Base-by-base conservation (phyloP, 305 asterid species). In the Fraxinus xanthoxyloides region DNA sequence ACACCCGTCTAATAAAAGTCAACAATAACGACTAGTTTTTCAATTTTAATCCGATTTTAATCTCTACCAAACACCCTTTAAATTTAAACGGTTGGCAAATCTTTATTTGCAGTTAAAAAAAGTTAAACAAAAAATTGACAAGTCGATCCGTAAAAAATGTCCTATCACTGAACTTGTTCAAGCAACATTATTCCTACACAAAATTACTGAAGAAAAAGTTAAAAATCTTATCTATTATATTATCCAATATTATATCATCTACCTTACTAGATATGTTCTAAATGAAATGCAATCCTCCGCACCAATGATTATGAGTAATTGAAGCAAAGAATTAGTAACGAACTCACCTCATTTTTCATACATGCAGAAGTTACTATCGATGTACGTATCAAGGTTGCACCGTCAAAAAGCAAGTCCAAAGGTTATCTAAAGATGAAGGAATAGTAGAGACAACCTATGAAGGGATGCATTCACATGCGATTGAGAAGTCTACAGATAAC, bases 361-460 rank as follows among this genome's bases (percentile, higher is more conserved):
- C n/a, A 7, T 84, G 86, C 90, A 94, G 98, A 86, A 94, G 98
- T 84, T 94, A 94, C 74, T 94, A 94, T 63, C 81, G 92, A 59
- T 94, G 98, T 85, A 94, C 98, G 4, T 87, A 90, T 24, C 92
- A 89, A 85, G 94, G 94, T 0, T 94, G 98, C 87, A 90, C 87
- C 77, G 98, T 94, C 23, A 94, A 94, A 81, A 94, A 94, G 79
- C 98, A 92, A 88, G 94, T 94, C 24, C 97, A 94, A 28, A 83
- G 98, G 84, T 85, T 92, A 7, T 91, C 98, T 0, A 91, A 87
- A 78, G 98, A 94, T 74, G 98, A 91, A 86, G 94, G 85, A 2
- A 70, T 94, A 23, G 98, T 94, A 9, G 97, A 91, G 43, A 94
- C 98, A 48, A 94, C 98, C 24, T 94, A 94, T 30, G 97, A 94